These are phyloP conservation scores for Pichia sp. DNA, from an alignment of 1,139 yeast genomes.

Conservation along the genomic window DNA sequence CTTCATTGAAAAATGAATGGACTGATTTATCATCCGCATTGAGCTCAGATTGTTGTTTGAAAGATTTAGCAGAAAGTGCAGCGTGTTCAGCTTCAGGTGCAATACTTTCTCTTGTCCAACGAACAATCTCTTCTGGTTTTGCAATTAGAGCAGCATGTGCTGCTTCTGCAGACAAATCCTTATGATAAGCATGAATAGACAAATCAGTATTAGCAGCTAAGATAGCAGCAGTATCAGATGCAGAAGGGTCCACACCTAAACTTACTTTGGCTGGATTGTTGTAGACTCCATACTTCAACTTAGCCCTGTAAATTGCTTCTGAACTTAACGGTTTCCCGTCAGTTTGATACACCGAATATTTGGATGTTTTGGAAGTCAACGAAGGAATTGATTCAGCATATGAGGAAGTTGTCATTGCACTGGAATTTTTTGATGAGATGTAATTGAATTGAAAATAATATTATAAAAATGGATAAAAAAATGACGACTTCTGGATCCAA, in stretches of 20 bases:
- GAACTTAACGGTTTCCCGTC: constrained; percentile 64
- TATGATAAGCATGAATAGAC: constrained; percentile 57
- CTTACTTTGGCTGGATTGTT: constrained; percentile 60
- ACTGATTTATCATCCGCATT: constrained; percentile 10
- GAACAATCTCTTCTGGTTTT: constrained; percentile 36
- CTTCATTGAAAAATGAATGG: constrained; percentile 20
- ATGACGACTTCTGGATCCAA: too few species aligned
- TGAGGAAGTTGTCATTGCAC: constrained; percentile 9
- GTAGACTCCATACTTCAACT: constrained; percentile 67
- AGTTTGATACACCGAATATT: constrained; percentile 50
- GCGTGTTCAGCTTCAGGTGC: constrained; percentile 36
- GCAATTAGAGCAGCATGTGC: constrained; percentile 60
- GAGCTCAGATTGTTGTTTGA: constrained; percentile 19
- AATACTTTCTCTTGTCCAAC: constrained; percentile 39
- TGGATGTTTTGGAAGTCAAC: constrained; percentile 22
- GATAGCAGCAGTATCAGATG: constrained; percentile 71
- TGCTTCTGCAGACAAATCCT: constrained; percentile 58
- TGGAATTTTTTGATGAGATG: too few species aligned
- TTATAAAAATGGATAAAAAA: too few species aligned
- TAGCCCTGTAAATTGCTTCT: constrained; percentile 73
- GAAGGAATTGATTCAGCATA: constrained; percentile 22
- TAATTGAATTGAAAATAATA: too few species aligned
- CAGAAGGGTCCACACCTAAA: constrained; percentile 64
- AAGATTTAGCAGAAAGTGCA: constrained; percentile 31
- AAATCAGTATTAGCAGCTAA: constrained; percentile 63